A percentile compares a stretch with the other conserved stretches of the same genome.
phyloP scores from a whole-genome alignment of 106 monocot genomes.

The Acanthochlamys bracteata region DNA sequence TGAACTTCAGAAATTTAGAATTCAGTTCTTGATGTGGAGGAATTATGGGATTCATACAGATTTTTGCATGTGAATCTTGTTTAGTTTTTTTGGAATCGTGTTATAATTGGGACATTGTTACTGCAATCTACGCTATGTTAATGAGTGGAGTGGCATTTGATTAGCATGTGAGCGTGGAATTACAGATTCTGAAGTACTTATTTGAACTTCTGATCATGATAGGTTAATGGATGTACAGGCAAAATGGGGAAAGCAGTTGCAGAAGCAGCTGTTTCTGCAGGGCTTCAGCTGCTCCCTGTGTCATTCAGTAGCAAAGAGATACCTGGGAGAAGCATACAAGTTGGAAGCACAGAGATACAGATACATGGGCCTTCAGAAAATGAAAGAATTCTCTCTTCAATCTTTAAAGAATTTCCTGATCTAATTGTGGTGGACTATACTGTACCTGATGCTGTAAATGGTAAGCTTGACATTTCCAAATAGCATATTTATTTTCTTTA shows the following conservation, averaged over 20 bases:
- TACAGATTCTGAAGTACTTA: neutral
- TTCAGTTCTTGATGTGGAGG: too few relatives aligned
- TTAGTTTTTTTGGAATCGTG: too few relatives aligned
- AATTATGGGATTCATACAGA: too few relatives aligned
- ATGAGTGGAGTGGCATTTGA: too few relatives aligned
- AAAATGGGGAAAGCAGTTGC: conserved; percentile 48
- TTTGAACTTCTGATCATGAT: neutral
- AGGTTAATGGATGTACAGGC: conserved; percentile 43
- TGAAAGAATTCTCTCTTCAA: conserved; percentile 53
- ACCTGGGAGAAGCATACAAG: conserved; percentile 28
- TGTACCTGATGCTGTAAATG: conserved; percentile 42
- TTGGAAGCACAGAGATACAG: conserved; percentile 42
- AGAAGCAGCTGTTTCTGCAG: conserved; percentile 33
- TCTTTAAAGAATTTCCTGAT: conserved; percentile 54
- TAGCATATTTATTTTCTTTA: neutral
- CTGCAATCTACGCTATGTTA: too few relatives aligned
- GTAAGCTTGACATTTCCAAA: conserved; percentile 4
- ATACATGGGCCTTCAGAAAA: conserved; percentile 51
- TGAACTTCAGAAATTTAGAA: too few relatives aligned
- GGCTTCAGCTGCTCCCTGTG: conserved; percentile 26
- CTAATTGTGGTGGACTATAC: conserved; percentile 76
- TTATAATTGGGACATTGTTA: too few relatives aligned
- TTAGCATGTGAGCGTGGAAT: too few relatives aligned
- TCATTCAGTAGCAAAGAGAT: conserved; percentile 56
- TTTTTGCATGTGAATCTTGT: too few relatives aligned